Base-by-base conservation (phyloP, 1,139 yeast species). In the Candida sp. region DNA sequence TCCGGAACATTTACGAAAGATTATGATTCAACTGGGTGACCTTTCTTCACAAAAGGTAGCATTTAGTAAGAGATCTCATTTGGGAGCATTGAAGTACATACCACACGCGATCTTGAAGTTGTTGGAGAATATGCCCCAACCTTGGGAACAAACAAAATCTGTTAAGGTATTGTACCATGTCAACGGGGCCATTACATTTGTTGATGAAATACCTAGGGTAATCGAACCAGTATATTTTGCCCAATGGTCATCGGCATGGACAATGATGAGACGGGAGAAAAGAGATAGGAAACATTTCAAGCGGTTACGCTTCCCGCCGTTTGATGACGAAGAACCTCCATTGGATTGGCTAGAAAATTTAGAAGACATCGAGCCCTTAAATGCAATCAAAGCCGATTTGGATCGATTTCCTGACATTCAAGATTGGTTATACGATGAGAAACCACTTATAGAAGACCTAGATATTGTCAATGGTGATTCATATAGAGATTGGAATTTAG, bases 261-360 rank as follows among this genome's bases (percentile, higher is more conserved):
- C 80, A 15, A 82, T 84, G 63, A 93, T 95, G 99, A 77, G 98
- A 56, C 74, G 93, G 43, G 99, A 93, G 59, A 93, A 95, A 59
- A 77, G 95, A 46, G 98, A 91, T 58, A 75, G 99, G 50, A 74
- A 82, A 36, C 96, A 88, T 59, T 93, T 95, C 64, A 86, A 89
- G 55, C 76, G 99, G 54, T 84, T 93, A 87, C 75, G 90, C 44
- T 87, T 93, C 53, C 99, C 99, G 1, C 93, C 96, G 0, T 90
- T 93, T 66, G 99, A 95, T 63, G 99, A 95, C 58, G 99, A 95
- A 60, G 98, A 91, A 60, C 97, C 97, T 0, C 95, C 96, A 0
- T 62, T 91, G 36, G 82, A 85, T 48, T 93, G 90, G 84, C 58
- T 82, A 22, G 95, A 89, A 47, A 86, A 87, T 54, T 69, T 90